A percentile compares a stretch with the other conserved stretches of the same genome.
phyloP scores from a whole-genome alignment of 2,329 filamentous ascomycete genomes.

The Pseudofabraea citricarpa region DNA sequence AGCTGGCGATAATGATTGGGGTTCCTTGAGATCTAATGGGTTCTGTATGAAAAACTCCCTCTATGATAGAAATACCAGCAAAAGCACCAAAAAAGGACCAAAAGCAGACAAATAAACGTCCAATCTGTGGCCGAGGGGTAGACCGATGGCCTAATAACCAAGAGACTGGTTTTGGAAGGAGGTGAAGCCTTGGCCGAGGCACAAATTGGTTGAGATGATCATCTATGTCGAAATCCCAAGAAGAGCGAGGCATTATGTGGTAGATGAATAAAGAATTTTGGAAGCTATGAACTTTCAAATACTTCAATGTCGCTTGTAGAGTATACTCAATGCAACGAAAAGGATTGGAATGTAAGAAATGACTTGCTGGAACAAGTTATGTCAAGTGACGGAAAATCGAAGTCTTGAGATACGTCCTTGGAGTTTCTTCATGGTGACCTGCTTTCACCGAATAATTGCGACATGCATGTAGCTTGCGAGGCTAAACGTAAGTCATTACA shows the following conservation, averaged over 20 bases:
- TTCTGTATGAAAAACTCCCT: slow-evolving; percentile 47
- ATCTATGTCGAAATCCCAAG: slow-evolving; percentile 64
- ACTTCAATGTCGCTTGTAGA: too few relatives aligned
- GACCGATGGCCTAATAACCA: slow-evolving; percentile 62
- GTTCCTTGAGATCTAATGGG: slow-evolving; percentile 46
- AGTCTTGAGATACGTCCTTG: too few relatives aligned
- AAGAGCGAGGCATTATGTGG: neutral
- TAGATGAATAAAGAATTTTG: too few relatives aligned
- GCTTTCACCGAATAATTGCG: too few relatives aligned
- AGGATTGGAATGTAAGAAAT: neutral
- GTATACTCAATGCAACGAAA: neutral
- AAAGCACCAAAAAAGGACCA: slow-evolving; percentile 66
- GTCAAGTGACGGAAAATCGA: neutral
- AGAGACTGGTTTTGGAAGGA: slow-evolving; percentile 60
- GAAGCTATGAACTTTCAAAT: too few relatives aligned
- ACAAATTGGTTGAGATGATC: slow-evolving; percentile 66
- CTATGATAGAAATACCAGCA: slow-evolving; percentile 53
- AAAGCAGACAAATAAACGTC: slow-evolving; percentile 53
- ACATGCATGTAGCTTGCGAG: neutral
- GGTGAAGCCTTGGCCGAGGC: slow-evolving; percentile 58
- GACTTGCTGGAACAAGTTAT: neutral
- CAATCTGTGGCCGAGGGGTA: slow-evolving; percentile 33
- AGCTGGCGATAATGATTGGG: slow-evolving; percentile 64
- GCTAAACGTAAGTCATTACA: slow-evolving; percentile 11
- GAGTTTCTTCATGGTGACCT: too few relatives aligned